Base-by-base conservation (phyloP, 169 alveolate genomes). In the Babesia divergens region DNA sequence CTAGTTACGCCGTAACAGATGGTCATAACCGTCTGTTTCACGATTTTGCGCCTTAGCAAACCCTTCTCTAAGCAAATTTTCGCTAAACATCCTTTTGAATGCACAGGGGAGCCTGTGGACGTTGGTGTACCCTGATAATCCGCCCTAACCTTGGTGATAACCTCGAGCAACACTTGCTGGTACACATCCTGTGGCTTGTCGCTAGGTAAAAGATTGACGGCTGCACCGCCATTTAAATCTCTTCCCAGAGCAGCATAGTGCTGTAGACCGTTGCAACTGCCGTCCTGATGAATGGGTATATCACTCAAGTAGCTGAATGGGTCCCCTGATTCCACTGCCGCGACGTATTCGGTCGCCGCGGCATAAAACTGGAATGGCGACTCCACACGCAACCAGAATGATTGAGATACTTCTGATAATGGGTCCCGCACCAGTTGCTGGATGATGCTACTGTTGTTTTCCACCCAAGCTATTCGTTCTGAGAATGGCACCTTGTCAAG, bases 21-120 rank as follows among this genome's bases (percentile, higher is more conserved):
- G 34, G 99, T 97, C 99, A 97, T 97, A 24, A 97, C 98, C n/a
- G 99, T 97, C 89, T 97, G 97, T 81, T 97, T 97, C 42, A 97
- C 97, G n/a, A 93, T 95, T 60, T 91, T 94, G 24, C 99, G 76
- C 75, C 88, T 86, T 52, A 96, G 86, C 28, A 94, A 46, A 24
- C 94, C 94, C 53, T 68, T 68, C 64, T 83, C 64, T 43, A 87
- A 51, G 44, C 96, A 90, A 32, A 86, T 59, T 13, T 83, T 59
- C 7, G 83, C 77, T 18, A 35, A 8, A 6, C 42, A 43, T 13
- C 53, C 26, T 5, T 40, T 31, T 0, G 31, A 20, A 20, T 50
- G 14, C 16, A 37, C 38, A 3, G 52, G 40, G 24, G 49, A 54
- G 3, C 22, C 35, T 6, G 67, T 6, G 11, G 55, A 37, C 5